phyloP scores from a whole-genome alignment of 208 protist species.

The Trypanosoma melophagium region DNA sequence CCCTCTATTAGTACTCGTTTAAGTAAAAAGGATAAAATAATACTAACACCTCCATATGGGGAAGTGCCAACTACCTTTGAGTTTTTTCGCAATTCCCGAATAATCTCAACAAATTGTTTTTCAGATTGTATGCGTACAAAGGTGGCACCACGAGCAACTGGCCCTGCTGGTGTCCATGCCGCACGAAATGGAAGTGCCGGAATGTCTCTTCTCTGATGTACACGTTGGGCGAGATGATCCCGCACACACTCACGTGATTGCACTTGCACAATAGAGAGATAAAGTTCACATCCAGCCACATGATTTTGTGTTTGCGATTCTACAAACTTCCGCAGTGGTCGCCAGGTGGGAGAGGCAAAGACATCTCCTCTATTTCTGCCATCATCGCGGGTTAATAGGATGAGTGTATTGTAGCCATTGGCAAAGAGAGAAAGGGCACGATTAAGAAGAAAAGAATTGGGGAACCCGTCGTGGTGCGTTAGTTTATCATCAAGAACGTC shows the following conservation, averaged over 20 bases:
- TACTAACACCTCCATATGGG: constrained; percentile 19
- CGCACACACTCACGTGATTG: constrained; percentile 29
- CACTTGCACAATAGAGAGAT: constrained; percentile 44
- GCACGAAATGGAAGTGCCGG: constrained; percentile 28
- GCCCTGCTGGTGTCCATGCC: constrained; percentile 51
- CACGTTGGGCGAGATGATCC: background rate
- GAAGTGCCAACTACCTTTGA: background rate
- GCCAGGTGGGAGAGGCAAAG: constrained; percentile 35
- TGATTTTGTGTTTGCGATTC: background rate
- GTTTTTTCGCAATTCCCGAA: constrained; percentile 20
- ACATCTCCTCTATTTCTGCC: constrained; percentile 10
- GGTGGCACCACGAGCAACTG: constrained; percentile 37
- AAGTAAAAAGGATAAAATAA: constrained; percentile 43
- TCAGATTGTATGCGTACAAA: constrained; percentile 29
- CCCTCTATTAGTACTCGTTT: background rate
- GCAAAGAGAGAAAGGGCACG: constrained; percentile 28
- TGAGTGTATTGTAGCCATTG: constrained; percentile 32
- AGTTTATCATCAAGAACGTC: no score
- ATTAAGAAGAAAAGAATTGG: constrained; percentile 15
- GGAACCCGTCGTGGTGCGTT: background rate
- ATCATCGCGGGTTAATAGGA: constrained; percentile 29
- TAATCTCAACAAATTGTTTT: constrained; percentile 24
- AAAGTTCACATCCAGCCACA: constrained; percentile 20
- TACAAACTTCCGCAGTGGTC: constrained; percentile 27
- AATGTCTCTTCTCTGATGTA: background rate